Evolutionary conservation across 495 filamentous ascomycete species (phyloP).

Genomic region (Podospora sp.): DNA sequence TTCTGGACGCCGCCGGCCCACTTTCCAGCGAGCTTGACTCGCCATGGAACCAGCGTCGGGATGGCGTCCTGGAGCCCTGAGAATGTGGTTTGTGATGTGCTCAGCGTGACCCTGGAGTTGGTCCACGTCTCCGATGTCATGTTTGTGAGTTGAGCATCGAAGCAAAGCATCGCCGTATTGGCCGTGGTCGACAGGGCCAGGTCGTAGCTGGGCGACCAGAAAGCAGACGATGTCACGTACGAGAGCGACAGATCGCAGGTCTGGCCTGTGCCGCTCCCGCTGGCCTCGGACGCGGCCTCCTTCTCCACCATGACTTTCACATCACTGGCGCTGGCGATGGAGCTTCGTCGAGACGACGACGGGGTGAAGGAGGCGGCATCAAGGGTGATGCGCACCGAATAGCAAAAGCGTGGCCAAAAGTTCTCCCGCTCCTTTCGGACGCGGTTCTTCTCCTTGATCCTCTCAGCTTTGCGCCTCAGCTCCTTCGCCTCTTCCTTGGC

Average conservation of each 20-base stretch:
- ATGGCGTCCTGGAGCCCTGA: conserved; percentile 60
- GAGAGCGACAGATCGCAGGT: conserved; percentile 58
- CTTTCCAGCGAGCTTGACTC: conserved; percentile 49
- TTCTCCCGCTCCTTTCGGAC: conserved; percentile 53
- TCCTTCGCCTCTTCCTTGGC: conserved; percentile 45
- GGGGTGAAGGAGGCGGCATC: conserved; percentile 57
- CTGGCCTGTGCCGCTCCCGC: conserved; percentile 27
- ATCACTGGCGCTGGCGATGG: conserved; percentile 48
- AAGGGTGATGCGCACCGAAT: conserved; percentile 59
- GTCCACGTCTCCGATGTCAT: conserved; percentile 68
- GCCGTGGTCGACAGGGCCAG: conserved; percentile 60
- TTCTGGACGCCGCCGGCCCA: conserved; percentile 20
- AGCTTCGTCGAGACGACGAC: conserved; percentile 57
- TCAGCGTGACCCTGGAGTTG: conserved; percentile 65
- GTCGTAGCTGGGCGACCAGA: conserved; percentile 69
- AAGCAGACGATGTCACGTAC: conserved; percentile 65
- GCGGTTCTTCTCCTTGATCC: conserved; percentile 50
- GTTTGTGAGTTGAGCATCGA: conserved; percentile 67
- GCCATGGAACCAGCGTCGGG: conserved; percentile 63
- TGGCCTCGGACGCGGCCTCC: conserved; percentile 22
- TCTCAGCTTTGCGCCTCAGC: conserved; percentile 45
- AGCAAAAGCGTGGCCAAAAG: conserved; percentile 62
- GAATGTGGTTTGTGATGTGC: conserved; percentile 68
- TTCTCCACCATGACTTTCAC: conserved; percentile 35
- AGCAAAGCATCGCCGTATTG: conserved; percentile 58